Base-by-base conservation (phyloP, 305 asterid species). In the Solanum aculeatissimum region DNA sequence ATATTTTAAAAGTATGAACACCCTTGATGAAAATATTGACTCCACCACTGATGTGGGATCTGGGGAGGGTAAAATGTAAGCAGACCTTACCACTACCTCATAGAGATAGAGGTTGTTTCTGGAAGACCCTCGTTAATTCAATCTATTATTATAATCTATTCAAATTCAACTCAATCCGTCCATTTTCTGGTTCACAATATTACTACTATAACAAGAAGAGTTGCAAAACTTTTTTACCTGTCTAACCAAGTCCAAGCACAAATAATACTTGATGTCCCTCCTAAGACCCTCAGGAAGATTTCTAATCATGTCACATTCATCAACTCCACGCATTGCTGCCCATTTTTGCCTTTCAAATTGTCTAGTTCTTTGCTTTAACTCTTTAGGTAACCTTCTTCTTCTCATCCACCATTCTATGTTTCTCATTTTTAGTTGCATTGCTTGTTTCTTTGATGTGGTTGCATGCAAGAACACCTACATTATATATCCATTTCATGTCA, bases 361-460 rank as follows among this genome's bases (percentile, higher is more conserved):
- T 14, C 86, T 86, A 9, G 87, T 86, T 23, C 91, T 87, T 42
- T 54, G 87, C 69, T 72, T 83, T 47, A 89, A 60, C 65, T 49
- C 82, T 2, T 49, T 57, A 49, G 88, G 88, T 16, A 89, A 69
- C 14, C 83, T 72, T 79, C 89, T 80, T 38, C 43, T 88, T 68
- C 80, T 85, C 91, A 89, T 89, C 91, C 87, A 89, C 88, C 89
- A 75, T 47, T 89, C 89, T 12, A 85, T 80, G 40, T 81, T 85
- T 21, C 86, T 45, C 87, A 80, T 66, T 23, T 80, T 83, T 25
- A 87, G 66, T 80, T 89, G 89, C 89, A 89, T 85, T 38, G 74
- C 60, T 32, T 85, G 85, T 84, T 85, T 85, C 71, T 85, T 89
- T 66, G 83, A 80, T 74, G 82, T 81, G 25, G 83, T 86, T 47